These are phyloP conservation scores for Amorphotheca resinae DNA, from an alignment of 495 filamentous ascomycete genomes.

Conservation along the genomic window DNA sequence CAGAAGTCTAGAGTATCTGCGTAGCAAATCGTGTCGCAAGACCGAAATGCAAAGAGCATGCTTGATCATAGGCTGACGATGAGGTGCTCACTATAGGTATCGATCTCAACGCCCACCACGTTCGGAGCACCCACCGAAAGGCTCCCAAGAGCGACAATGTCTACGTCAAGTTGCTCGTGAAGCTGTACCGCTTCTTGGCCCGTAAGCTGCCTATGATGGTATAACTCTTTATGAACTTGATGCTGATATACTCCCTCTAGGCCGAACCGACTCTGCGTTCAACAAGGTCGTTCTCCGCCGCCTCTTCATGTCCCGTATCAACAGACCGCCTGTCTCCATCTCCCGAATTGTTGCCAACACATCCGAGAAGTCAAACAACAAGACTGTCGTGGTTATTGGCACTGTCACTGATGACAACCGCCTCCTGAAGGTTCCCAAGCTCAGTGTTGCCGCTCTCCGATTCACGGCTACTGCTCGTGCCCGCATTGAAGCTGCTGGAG, in stretches of 20 bases:
- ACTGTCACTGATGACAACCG: conserved; percentile 96
- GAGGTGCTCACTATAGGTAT: conserved; percentile 41
- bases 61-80: conserved; percentile 41
- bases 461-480: conserved; percentile 94
- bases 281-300: conserved; percentile 94
- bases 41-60: conserved; percentile 30
- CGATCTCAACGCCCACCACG: conserved; percentile 71
- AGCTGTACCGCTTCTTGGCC: conserved; percentile 96
- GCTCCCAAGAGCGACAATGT: conserved; percentile 97
- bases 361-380: conserved; percentile 57
- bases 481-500: conserved; percentile 82
- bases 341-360: conserved; percentile 71
- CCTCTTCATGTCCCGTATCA: conserved; percentile 94
- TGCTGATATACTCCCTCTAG: conserved; percentile 28
- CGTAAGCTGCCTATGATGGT: conserved; percentile 48
- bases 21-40: conserved; percentile 20
- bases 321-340: conserved; percentile 89
- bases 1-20: conserved; percentile 10
- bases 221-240: background rate
- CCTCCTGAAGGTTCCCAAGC: conserved; percentile 76
- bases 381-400: conserved; percentile 85
- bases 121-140: conserved; percentile 77
- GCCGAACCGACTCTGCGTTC: conserved; percentile 91
- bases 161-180: conserved; percentile 93
- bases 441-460: conserved; percentile 80